Evolutionary conservation across 75 land plant genomes (phyloP).

Genomic region (Sequoiadendron giganteum): DNA sequence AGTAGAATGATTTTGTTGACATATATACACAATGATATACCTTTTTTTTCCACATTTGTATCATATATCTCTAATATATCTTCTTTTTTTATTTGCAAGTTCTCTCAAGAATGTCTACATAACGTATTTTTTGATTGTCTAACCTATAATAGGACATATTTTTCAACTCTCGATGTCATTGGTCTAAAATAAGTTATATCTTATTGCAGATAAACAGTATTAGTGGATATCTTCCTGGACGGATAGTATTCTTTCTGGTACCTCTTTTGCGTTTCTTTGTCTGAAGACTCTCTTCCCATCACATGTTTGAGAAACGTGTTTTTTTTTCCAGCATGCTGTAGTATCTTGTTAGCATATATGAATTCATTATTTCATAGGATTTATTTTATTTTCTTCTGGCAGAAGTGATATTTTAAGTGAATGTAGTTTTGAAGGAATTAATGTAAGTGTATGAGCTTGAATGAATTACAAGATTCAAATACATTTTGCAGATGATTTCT

Average conservation of each 20-base stretch:
- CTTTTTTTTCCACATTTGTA: background rate
- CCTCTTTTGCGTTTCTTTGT: background rate
- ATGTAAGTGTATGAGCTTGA: background rate
- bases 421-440: background rate
- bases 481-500: background rate
- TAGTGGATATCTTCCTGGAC: conserved; percentile 97
- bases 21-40: background rate
- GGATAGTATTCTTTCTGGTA: conserved; percentile 99
- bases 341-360: background rate
- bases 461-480: background rate
- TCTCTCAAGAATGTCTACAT: background rate
- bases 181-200: background rate
- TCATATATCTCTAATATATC: background rate
- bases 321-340: background rate
- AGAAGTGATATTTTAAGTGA: background rate
- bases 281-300: background rate
- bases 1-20: background rate
- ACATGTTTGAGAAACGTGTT: background rate
- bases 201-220: conserved; percentile 83
- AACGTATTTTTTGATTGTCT: background rate
- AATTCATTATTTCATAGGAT: background rate
- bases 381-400: too few relatives aligned
- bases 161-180: background rate
- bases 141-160: background rate
- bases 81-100: background rate